Evolutionary conservation across 177 flowering plant genomes (phyloP).

Genomic region (Vitis hybrid): DNA sequence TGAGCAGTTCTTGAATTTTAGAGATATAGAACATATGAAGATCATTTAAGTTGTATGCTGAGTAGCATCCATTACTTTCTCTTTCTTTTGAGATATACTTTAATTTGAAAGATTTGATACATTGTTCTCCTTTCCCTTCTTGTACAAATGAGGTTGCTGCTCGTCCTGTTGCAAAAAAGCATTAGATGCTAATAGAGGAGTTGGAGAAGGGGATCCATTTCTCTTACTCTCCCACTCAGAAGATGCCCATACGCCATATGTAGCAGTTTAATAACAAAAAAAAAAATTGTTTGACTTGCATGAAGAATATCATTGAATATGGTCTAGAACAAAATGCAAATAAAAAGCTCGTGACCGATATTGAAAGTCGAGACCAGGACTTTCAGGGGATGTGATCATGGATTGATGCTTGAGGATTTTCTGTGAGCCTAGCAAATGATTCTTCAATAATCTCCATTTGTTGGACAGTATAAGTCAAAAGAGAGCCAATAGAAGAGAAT

Average conservation of each 20-base stretch:
- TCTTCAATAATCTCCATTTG: conserved; percentile 26
- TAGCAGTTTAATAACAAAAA: background rate
- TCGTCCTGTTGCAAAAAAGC: conserved; percentile 15
- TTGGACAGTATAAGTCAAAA: conserved; percentile 25
- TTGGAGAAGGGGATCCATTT: background rate
- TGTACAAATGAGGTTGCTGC: conserved; percentile 7
- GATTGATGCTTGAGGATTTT: conserved; percentile 13
- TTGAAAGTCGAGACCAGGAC: background rate
- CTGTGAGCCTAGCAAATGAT: conserved; percentile 21
- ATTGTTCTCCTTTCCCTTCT: conserved; percentile 24
- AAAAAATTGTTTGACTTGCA: background rate
- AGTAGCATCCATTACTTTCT: background rate
- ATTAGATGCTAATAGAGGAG: conserved; percentile 29
- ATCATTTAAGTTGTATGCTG: background rate
- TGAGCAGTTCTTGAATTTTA: background rate
- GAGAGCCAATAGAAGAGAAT: conserved; percentile 25
- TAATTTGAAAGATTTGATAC: conserved; percentile 23
- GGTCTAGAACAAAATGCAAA: background rate
- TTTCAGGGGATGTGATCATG: conserved; percentile 6
- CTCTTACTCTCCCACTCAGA: background rate
- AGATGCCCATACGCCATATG: conserved; percentile 4
- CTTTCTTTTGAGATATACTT: background rate
- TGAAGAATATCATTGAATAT: conserved; percentile 8
- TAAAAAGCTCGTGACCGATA: conserved; percentile 12
- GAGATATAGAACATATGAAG: background rate